These are phyloP conservation scores for Citeromyces siamensis DNA, from an alignment of 1,139 yeast species.

Conservation along the genomic window DNA sequence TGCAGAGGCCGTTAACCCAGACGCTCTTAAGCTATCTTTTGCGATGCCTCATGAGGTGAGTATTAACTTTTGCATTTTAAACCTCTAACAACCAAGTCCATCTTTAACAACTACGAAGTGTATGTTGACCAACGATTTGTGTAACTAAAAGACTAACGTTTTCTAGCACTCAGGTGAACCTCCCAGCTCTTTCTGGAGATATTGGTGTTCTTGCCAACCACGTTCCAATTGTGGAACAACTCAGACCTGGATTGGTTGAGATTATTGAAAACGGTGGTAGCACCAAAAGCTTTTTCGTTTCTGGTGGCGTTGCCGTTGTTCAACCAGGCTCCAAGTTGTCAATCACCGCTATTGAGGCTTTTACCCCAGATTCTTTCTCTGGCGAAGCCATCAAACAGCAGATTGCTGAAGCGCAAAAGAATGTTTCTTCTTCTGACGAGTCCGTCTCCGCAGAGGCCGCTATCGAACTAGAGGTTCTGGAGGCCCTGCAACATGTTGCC, in stretches of 20 bases:
- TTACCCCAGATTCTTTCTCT: constrained; percentile 83
- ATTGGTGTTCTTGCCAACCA: constrained; percentile 97
- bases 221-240: constrained; percentile 96
- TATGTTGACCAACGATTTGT: constrained; percentile 14
- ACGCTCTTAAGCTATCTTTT: constrained; percentile 76
- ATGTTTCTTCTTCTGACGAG: constrained; percentile 76
- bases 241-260: constrained; percentile 93
- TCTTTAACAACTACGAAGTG: constrained; percentile 31
- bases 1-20: constrained; percentile 72
- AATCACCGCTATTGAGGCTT: constrained; percentile 93
- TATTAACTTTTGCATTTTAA: too few species aligned
- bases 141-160: background rate
- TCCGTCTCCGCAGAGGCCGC: constrained; percentile 88
- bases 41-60: constrained; percentile 80
- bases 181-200: constrained; percentile 94
- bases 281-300: constrained; percentile 72
- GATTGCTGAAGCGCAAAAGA: constrained; percentile 92
- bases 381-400: constrained; percentile 68
- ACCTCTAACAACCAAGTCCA: constrained; percentile 17
- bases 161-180: constrained; percentile 75
- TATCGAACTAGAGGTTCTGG: constrained; percentile 91
- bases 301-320: constrained; percentile 96
- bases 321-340: constrained; percentile 90
- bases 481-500: constrained; percentile 84
- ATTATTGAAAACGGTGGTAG: constrained; percentile 71